phyloP scores from a whole-genome alignment of 164 flowering plant genomes.

The Berberis thunbergii region DNA sequence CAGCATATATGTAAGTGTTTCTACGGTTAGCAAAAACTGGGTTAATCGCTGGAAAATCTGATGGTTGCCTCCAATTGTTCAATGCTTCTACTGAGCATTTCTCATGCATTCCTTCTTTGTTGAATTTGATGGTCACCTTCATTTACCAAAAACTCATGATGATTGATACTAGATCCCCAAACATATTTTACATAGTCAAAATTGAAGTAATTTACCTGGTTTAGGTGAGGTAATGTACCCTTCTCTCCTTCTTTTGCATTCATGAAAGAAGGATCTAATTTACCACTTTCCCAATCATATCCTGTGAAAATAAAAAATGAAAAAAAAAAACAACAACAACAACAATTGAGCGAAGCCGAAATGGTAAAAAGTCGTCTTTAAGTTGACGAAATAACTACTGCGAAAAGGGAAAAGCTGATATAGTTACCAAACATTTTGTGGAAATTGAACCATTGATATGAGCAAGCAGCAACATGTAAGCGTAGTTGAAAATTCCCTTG shows the following conservation, averaged over 20 bases:
- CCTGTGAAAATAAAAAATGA: slow-evolving; percentile 36
- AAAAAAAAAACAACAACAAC: too few relatives aligned
- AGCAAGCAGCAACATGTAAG: slow-evolving; percentile 63
- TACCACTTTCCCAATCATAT: slow-evolving; percentile 75
- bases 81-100: slow-evolving; percentile 43
- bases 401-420: not conserved
- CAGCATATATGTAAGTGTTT: slow-evolving; percentile 50
- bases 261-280: slow-evolving; percentile 76
- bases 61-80: slow-evolving; percentile 42
- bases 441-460: slow-evolving; percentile 89
- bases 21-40: slow-evolving; percentile 41
- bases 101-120: slow-evolving; percentile 24
- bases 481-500: slow-evolving; percentile 45
- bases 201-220: slow-evolving; percentile 29
- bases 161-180: too few relatives aligned
- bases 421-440: slow-evolving; percentile 73
- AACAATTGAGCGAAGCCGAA: not conserved
- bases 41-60: slow-evolving; percentile 77
- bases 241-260: slow-evolving; percentile 37
- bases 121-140: slow-evolving; percentile 55
- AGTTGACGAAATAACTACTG: not conserved
- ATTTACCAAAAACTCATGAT: not conserved
- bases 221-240: slow-evolving; percentile 52
- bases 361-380: not conserved
- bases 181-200: too few relatives aligned